Conservation (phyloP, 192 early-diverging fungal genomes). For the Backusella macrospora region DNA sequence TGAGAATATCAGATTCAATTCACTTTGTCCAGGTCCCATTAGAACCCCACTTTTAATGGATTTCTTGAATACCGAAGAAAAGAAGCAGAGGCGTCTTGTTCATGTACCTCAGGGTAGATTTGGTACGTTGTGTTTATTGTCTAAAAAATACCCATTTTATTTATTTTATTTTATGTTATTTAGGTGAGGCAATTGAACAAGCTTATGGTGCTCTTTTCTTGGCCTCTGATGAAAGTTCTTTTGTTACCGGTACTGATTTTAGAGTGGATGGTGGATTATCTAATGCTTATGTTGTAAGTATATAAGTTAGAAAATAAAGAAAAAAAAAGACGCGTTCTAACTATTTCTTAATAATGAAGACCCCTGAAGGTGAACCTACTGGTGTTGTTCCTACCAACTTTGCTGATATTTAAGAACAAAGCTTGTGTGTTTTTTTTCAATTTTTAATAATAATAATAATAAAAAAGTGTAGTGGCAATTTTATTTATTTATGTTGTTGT, state of each 20-base stretch:
- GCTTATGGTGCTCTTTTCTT: constrained; percentile 82
- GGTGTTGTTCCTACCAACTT: constrained; percentile 39
- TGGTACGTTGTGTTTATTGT: constrained; percentile 45
- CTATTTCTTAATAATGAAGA: constrained; percentile 30
- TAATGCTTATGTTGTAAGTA: constrained; percentile 70
- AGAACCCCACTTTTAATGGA: constrained; percentile 82
- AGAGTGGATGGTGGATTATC: constrained; percentile 80
- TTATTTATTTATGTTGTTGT: background rate
- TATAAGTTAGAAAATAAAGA: background rate
- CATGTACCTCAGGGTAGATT: constrained; percentile 86
- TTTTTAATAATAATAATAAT: no score
- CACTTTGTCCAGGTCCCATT: constrained; percentile 81
- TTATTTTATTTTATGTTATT: background rate
- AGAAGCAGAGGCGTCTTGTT: constrained; percentile 77
- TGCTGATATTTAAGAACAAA: constrained; percentile 26
- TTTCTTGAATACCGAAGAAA: constrained; percentile 82
- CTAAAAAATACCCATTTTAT: background rate
- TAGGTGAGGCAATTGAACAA: constrained; percentile 84
- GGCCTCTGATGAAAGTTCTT: constrained; percentile 77
- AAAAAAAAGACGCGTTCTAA: background rate
- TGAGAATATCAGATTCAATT: constrained; percentile 85
- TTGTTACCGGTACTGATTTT: constrained; percentile 83
- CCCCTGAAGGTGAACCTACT: constrained; percentile 46
- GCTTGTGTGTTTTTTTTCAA: no score
- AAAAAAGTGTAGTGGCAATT: no score